Evolutionary conservation across 768 basidiomycete genomes (phyloP).

Genomic region (Panaeolus cyanescens): DNA sequence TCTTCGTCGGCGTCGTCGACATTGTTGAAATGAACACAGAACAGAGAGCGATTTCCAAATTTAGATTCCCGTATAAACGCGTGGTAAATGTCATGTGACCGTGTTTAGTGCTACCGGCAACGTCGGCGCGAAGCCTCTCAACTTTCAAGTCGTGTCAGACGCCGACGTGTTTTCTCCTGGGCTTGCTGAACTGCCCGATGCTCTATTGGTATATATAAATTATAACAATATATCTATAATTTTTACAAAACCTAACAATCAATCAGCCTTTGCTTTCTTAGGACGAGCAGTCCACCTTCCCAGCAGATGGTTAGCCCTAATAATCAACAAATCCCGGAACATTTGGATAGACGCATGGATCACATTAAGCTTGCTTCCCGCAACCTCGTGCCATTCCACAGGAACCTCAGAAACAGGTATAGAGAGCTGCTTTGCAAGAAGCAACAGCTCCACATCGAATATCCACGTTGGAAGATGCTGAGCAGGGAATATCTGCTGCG

Average conservation of each 20-base stretch:
- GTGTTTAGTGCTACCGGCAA: neutral
- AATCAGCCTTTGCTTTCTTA: constrained; percentile 26
- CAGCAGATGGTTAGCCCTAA: constrained; percentile 77
- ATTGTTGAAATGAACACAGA: constrained; percentile 13
- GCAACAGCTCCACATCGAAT: constrained; percentile 92
- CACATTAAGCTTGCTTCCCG: constrained; percentile 89
- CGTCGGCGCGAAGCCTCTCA: neutral
- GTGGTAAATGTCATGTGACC: neutral
- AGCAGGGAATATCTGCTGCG: constrained; percentile 79
- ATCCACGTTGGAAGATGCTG: constrained; percentile 94
- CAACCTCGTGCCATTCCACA: constrained; percentile 92
- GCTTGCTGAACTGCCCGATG: too few relatives aligned
- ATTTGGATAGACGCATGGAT: constrained; percentile 86
- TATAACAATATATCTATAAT: constrained; percentile 1
- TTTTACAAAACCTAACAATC: constrained; percentile 6
- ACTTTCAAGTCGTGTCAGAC: neutral
- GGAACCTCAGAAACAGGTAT: constrained; percentile 87
- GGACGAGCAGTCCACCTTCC: constrained; percentile 68
- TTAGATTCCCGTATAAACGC: constrained; percentile 3
- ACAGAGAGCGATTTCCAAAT: neutral
- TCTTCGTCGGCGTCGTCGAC: constrained; percentile 47
- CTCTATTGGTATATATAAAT: neutral
- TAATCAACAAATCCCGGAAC: constrained; percentile 83
- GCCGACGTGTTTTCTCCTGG: too few relatives aligned
- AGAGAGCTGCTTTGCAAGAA: constrained; percentile 75